Base-by-base conservation (phyloP, 257 asterid genomes). In the Jasminum sambac region DNA sequence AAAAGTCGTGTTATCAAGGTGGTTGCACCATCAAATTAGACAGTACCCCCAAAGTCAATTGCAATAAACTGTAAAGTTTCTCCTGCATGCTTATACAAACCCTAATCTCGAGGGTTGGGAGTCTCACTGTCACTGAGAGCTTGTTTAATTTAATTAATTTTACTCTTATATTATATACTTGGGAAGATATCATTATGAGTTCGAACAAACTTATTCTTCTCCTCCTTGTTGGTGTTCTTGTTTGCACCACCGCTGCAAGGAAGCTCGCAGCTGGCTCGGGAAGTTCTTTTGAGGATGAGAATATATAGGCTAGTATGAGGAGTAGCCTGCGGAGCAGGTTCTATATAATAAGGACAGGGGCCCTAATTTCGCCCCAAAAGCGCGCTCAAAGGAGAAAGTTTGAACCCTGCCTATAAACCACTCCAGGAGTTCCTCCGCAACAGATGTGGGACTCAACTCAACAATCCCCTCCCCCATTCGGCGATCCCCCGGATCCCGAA, bases 211-310 rank as follows among this genome's bases (percentile, higher is more conserved):
- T 75, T 21, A 21, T 68, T 11, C 11, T 75, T 30, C 48, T 75
- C n/a, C 42, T 63, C 14, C 66, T 75, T 46, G 26, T 75, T 50
- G 63, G 74, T 40, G 65, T 63, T 6, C 66, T 75, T 75, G 30
- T 63, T 48, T 62, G 79, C 74, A 24, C 58, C 16, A 19, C 59
- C 19, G 37, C 58, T 63, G 68, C 70, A 13, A 75, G 79, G 44
- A 68, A 67, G 65, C 74, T 74, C 9, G n/a, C n/a, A n/a, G n/a
- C n/a, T n/a, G n/a, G 24, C 26, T 14, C 63, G 66, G 43, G 52
- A 61, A 26, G 34, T n/a, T n/a, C 64, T 11, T 67, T 64, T 37
- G 60, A 11, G 4, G 78, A 74, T 21, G 65, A 61, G 12, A 74
- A 74, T 38, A 61, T 24, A 0, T 24, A 60, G 16, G 55, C 19